Evolutionary conservation across 2,329 filamentous ascomycete species (phyloP), one percentile per base, ranked within the genome.

Genomic region (Teratosphaeriaceae sp.): DNA sequence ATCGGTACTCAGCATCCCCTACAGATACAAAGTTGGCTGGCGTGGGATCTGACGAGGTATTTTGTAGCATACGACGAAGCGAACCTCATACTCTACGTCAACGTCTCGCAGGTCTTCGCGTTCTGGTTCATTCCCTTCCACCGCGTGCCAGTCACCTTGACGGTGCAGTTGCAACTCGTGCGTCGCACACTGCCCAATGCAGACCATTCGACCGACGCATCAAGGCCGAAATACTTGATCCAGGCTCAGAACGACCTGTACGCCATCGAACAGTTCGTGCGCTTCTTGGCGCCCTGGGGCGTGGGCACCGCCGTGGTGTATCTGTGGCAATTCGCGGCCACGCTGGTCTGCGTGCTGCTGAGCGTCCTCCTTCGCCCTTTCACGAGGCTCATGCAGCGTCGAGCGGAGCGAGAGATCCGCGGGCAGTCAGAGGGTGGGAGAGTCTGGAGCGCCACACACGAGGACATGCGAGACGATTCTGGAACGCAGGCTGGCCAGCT

Each of bases 61-160:
- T n/a, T n/a, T n/a, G n/a, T 49, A 84, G 85, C 82, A 13, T 85
- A 81, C 56, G 86, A 94, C 58, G 67, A 80, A 54, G 57, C 71
- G 2, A 77, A 75, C 18, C 69, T 78, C 30, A 72, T 76, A n/a
- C 76, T 94, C 38, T 94, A 88, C 64, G 74, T 88, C 38, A 76
- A 76, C 26, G 75, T 92, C 47, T 76, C 72, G 30, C 88, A 95
- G 62, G 72, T 80, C 40, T 92, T 94, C 65, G 74, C 79, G 22
- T 70, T 92, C 53, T 90, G 84, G 79, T 72, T 86, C 52, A 63
- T 94, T n/a, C 87, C 88, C 2, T 80, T 88, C 58, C 84, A 89
- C 68, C 72, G 75, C 30, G 76, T 84, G 40, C 56, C 63, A 43
- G 55, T 59, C 33, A 56, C 48, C 24, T 56, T 65, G 11, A 57